A percentile compares a stretch with the other conserved stretches of the same genome.
These are phyloP conservation scores for Solioccasus polychromus DNA, from an alignment of 768 basidiomycete species.

Conservation along the genomic window DNA sequence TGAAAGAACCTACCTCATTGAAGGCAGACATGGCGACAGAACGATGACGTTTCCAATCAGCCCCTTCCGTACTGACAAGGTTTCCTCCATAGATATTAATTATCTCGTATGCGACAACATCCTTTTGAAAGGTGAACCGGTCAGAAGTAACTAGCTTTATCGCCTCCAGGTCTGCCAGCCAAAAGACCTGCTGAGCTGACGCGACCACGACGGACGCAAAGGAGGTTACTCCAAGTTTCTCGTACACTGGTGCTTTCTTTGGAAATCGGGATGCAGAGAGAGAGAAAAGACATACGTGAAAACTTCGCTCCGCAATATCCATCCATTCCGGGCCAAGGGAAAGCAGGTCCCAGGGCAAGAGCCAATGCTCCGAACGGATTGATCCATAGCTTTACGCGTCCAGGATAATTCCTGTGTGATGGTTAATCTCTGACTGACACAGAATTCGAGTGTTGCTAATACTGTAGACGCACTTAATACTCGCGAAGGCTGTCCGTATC, in stretches of 20 bases:
- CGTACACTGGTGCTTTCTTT: slow-evolving; percentile 31
- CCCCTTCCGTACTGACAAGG: slow-evolving; percentile 40
- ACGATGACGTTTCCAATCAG: slow-evolving; percentile 49
- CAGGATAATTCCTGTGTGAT: slow-evolving; percentile 18
- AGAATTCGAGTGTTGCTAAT: not conserved
- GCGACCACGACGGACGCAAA: slow-evolving; percentile 36
- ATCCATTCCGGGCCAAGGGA: slow-evolving; percentile 34
- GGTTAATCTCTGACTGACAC: not conserved
- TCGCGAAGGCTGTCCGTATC: slow-evolving; percentile 14
- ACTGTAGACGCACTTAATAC: slow-evolving; percentile 12
- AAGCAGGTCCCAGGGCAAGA: slow-evolving; percentile 28
- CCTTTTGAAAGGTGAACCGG: slow-evolving; percentile 39
- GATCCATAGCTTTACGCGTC: slow-evolving; percentile 25
- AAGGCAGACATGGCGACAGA: slow-evolving; percentile 47
- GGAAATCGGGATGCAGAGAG: too few species aligned
- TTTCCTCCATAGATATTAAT: slow-evolving; percentile 48
- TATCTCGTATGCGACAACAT: slow-evolving; percentile 37
- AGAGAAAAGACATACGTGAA: slow-evolving; percentile 27
- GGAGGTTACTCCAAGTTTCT: slow-evolving; percentile 37
- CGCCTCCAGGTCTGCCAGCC: slow-evolving; percentile 44
- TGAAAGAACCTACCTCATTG: slow-evolving; percentile 37
- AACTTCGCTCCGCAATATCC: slow-evolving; percentile 37
- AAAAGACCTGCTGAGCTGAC: slow-evolving; percentile 33
- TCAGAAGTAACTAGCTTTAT: slow-evolving; percentile 35
- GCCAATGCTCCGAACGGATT: slow-evolving; percentile 31